Base-by-base conservation (phyloP, 1,284 basidiomycete genomes). In the Malassezia restricta region DNA sequence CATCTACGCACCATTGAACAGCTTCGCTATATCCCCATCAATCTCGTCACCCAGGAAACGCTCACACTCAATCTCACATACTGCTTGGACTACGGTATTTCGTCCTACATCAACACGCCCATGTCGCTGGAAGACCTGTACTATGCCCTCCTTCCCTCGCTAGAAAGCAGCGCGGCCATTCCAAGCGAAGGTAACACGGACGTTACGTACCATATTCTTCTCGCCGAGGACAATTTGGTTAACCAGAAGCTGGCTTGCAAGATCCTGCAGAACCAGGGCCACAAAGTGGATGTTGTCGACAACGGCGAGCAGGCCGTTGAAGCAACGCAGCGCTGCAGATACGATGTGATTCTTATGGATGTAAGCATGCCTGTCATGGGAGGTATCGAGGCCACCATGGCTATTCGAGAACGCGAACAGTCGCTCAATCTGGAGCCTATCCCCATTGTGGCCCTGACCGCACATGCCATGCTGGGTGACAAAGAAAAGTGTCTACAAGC, bases 211-310 rank as follows among this genome's bases (percentile, higher is more conserved):
- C 87, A 87, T 74, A 92, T 96, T 59, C 79, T 98, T n/a, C 80
- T 98, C 6, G 92, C 92, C 0, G 92, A 99, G 74, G 94, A 98
- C 75, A 98, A 98, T 68, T 77, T 92, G 61, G 92, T 98, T 58
- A 98, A 98, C 76, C 92, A 98, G 77, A 88, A 90, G 73, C 76
- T 98, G 6, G 94, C 94, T 0, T 86, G 94, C 63, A 95, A 95
- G 79, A 88, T 98, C 61, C 77, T 99, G 32, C 90, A 96, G 76
- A 92, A 90, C 71, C 91, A 91, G 49, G 92, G 92, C 0, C 94
- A 98, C 74, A 82, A 83, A 39, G 89, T 95, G 31, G 89, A 95
- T 76, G 90, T 98, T 54, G 94, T 92, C 14, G 91, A 96, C 78
- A 98, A 98, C 68, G 94, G 94, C 8, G 85, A 85, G 65, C 77